phyloP scores from a whole-genome alignment of 805 yeast species.

The Blastobotrys attinorum region DNA sequence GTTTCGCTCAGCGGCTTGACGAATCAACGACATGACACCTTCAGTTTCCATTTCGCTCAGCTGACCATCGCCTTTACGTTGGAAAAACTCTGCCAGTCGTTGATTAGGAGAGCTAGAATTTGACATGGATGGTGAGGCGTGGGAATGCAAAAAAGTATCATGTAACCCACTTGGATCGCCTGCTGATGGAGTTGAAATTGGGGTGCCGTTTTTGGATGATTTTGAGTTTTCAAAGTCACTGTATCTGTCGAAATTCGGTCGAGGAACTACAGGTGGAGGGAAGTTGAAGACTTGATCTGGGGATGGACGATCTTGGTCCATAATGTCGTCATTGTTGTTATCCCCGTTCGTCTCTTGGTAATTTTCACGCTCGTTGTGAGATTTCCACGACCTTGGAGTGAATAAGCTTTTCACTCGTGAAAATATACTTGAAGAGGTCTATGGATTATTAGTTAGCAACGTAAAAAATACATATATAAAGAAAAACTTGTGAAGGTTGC shows the following conservation, averaged over 20 bases:
- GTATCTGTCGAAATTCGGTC: constrained; percentile 6
- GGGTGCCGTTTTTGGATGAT: not conserved
- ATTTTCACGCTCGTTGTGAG: not conserved
- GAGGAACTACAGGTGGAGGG: constrained; percentile 7
- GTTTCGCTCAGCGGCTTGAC: constrained; percentile 10
- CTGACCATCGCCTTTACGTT: constrained; percentile 67
- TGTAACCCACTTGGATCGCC: not conserved
- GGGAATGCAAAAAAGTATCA: too few species aligned
- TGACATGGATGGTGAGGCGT: too few species aligned
- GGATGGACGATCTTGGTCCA: not conserved
- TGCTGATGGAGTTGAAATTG: not conserved
- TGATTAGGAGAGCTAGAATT: constrained; percentile 41
- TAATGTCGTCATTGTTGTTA: not conserved
- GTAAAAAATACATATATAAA: too few species aligned
- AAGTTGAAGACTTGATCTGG: constrained; percentile 1
- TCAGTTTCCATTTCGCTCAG: constrained; percentile 67
- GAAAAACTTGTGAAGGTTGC: too few species aligned
- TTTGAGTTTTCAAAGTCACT: not conserved
- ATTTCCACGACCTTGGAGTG: constrained; percentile 7
- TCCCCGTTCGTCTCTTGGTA: not conserved
- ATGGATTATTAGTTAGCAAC: not conserved
- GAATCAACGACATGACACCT: constrained; percentile 39
- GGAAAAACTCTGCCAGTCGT: constrained; percentile 59
- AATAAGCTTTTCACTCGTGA: constrained; percentile 6
- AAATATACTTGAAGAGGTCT: constrained; percentile 1